Evolutionary conservation across 179 eudicot species (phyloP).

Genomic region (Dionaea muscipula): DNA sequence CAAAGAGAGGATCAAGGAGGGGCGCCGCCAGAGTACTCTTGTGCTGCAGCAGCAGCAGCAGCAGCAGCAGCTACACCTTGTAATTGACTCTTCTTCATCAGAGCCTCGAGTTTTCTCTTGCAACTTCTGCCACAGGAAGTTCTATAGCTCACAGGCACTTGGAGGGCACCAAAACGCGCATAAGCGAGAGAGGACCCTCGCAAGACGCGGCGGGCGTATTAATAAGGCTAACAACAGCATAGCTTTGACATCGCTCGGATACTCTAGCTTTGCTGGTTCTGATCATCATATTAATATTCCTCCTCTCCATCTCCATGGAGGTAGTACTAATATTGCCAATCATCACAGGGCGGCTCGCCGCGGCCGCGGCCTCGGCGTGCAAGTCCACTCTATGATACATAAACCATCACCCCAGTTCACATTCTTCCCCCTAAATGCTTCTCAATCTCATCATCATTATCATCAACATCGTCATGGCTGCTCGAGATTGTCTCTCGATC

Average conservation of each 20-base stretch:
- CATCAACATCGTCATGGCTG: slow-evolving; percentile 19
- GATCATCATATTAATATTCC: slow-evolving; percentile 24
- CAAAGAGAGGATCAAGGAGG: no score
- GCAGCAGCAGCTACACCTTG: not conserved
- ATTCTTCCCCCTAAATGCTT: not conserved
- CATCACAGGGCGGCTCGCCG: no score
- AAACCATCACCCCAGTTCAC: slow-evolving; percentile 17
- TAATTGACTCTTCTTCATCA: no score
- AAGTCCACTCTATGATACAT: slow-evolving; percentile 43
- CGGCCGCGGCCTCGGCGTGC: slow-evolving; percentile 35
- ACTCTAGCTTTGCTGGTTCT: slow-evolving; percentile 14
- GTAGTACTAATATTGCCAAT: slow-evolving; percentile 18
- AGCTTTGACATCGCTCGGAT: not conserved
- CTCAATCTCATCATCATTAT: not conserved
- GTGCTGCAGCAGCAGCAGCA: not conserved
- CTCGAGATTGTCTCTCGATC: slow-evolving; percentile 26
- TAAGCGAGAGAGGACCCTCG: slow-evolving; percentile 36
- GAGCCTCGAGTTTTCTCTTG: slow-evolving; percentile 39
- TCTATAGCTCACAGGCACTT: slow-evolving; percentile 52
- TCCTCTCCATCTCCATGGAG: slow-evolving; percentile 33
- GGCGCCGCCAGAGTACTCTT: not conserved
- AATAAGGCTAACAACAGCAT: slow-evolving; percentile 1
- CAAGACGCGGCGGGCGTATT: slow-evolving; percentile 28
- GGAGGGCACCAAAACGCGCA: slow-evolving; percentile 71
- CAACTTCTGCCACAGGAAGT: slow-evolving; percentile 48